These are phyloP conservation scores for Tritrichomonas musculus DNA, from an alignment of 208 protist species.

Conservation along the genomic window DNA sequence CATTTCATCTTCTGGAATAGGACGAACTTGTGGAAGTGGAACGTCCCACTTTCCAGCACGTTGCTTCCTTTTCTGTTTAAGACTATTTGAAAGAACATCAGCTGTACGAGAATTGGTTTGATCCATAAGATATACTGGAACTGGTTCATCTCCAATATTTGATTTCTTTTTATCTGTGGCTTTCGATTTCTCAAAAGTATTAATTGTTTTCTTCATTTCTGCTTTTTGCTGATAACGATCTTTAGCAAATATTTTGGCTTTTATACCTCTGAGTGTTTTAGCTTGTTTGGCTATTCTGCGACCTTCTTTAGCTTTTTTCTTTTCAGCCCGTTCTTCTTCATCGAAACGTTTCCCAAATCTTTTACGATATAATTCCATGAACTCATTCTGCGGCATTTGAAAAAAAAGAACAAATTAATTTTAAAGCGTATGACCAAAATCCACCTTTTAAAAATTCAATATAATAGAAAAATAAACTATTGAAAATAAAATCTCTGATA, in stretches of 20 bases:
- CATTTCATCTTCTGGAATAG: slow-evolving; percentile 95
- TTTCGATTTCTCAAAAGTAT: slow-evolving; percentile 84
- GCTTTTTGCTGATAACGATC: slow-evolving; percentile 96
- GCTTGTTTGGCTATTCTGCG: background rate
- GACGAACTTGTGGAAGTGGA: slow-evolving; percentile 88
- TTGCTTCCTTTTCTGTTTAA: slow-evolving; percentile 99
- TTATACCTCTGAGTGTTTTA: slow-evolving; percentile 77
- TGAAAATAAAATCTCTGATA: too few relatives aligned
- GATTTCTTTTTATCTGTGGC: slow-evolving; percentile 79
- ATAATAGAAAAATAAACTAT: too few relatives aligned
- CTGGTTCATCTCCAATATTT: slow-evolving; percentile 67
- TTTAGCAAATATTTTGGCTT: slow-evolving; percentile 95
- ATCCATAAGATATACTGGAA: slow-evolving; percentile 99
- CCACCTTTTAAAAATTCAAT: too few relatives aligned
- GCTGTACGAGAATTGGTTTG: slow-evolving; percentile 43
- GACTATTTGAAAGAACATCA: slow-evolving; percentile 96
- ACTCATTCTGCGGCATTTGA: slow-evolving; percentile 87
- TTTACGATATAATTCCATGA: slow-evolving; percentile 96
- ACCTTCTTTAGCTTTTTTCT: slow-evolving; percentile 3
- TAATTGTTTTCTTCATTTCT: slow-evolving; percentile 97
- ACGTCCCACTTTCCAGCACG: slow-evolving; percentile 99
- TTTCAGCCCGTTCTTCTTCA: slow-evolving; percentile 78
- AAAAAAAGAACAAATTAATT: too few relatives aligned
- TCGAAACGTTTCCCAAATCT: slow-evolving; percentile 91
- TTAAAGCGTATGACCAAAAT: too few relatives aligned